phyloP scores from a whole-genome alignment of 192 early-diverging fungal genomes.

The Bifiguratus adelaidae region DNA sequence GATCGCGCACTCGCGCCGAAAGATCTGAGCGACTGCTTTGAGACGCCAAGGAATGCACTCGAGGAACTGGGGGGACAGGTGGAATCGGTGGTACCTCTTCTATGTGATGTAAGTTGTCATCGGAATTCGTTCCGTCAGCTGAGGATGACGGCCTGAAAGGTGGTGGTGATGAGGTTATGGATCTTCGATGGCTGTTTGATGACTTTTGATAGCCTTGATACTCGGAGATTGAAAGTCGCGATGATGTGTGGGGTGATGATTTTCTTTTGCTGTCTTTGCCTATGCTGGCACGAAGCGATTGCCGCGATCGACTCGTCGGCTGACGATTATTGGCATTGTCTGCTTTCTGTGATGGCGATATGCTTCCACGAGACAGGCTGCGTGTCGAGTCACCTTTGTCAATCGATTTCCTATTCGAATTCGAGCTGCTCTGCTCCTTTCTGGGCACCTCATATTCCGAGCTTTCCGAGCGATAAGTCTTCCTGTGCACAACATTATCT shows the following conservation, averaged over 20 bases:
- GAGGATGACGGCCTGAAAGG: background rate
- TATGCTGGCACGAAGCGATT: too few species aligned
- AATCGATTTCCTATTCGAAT: background rate
- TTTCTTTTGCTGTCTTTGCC: too few species aligned
- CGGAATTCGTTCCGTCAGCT: background rate
- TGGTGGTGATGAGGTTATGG: background rate
- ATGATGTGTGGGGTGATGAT: background rate
- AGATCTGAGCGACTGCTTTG: too few species aligned
- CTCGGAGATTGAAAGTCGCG: background rate
- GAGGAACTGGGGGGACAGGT: conserved; percentile 18
- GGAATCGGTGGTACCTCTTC: conserved; percentile 1
- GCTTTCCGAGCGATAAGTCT: background rate
- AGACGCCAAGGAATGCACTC: conserved; percentile 9
- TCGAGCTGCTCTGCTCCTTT: background rate
- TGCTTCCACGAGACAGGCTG: too few species aligned
- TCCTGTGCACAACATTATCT: background rate
- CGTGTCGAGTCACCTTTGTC: background rate
- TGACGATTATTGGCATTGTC: background rate
- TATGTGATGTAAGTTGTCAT: background rate
- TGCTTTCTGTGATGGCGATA: too few species aligned
- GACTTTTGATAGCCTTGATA: background rate
- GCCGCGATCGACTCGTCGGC: background rate
- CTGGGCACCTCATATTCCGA: background rate
- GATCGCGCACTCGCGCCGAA: too few species aligned
- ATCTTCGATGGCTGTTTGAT: background rate